Conservation (phyloP, 306 rosid genomes). For the Fagus sylvatica region DNA sequence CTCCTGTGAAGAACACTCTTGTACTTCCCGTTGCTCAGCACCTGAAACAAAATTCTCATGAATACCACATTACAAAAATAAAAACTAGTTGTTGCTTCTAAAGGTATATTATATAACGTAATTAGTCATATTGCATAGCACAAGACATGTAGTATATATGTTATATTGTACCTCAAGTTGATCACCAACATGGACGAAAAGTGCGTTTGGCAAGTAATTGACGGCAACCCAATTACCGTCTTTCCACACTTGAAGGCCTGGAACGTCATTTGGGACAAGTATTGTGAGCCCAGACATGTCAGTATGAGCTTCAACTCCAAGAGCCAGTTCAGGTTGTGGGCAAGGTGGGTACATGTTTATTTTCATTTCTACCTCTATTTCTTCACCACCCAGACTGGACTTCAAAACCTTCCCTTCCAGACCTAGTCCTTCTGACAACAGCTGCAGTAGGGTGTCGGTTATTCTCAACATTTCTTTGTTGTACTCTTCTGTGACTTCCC, state of each 20-base stretch:
- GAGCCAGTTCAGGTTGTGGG: slow-evolving; percentile 65
- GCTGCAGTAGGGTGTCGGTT: slow-evolving; percentile 37
- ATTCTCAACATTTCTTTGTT: slow-evolving; percentile 45
- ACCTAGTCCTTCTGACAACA: slow-evolving; percentile 57
- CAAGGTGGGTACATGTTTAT: slow-evolving; percentile 79
- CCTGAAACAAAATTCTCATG: slow-evolving; percentile 20
- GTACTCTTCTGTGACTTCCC: slow-evolving; percentile 57
- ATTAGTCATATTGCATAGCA: too few species aligned
- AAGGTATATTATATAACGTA: too few species aligned
- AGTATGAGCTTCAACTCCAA: slow-evolving; percentile 77
- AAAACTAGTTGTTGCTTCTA: too few species aligned
- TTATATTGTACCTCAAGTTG: slow-evolving; percentile 55
- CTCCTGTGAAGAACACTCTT: slow-evolving; percentile 66
- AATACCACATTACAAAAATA: background rate
- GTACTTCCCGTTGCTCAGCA: slow-evolving; percentile 66
- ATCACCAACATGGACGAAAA: slow-evolving; percentile 63
- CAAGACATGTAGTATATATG: too few species aligned
- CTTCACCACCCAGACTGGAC: slow-evolving; percentile 42
- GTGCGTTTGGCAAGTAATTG: slow-evolving; percentile 41
- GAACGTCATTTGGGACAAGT: slow-evolving; percentile 56
- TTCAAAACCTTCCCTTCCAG: slow-evolving; percentile 45
- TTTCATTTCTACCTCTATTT: slow-evolving; percentile 62
- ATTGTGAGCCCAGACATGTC: slow-evolving; percentile 71
- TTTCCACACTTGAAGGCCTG: slow-evolving; percentile 63
- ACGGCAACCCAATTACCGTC: slow-evolving; percentile 51